These are phyloP conservation scores for Mucor piriformis DNA, from an alignment of 371 early-diverging fungal genomes.

Conservation along the genomic window DNA sequence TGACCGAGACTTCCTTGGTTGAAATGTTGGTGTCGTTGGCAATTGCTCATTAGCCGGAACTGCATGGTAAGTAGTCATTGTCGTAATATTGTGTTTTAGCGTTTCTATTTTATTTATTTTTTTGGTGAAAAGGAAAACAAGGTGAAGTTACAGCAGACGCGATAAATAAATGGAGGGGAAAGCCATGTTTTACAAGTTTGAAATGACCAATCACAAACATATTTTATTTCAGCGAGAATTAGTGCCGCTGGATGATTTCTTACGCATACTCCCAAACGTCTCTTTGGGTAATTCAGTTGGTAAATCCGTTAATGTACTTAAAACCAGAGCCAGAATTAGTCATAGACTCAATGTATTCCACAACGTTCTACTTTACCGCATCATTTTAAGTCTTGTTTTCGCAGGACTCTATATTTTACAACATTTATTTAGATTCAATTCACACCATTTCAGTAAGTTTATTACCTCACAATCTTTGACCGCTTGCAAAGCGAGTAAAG, in stretches of 20 bases:
- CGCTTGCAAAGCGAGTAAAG: constrained; percentile 25
- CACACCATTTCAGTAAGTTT: background rate
- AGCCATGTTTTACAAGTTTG: background rate
- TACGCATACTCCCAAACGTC: constrained; percentile 4
- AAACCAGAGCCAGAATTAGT: background rate
- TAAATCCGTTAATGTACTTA: constrained; percentile 20
- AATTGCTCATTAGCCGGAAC: constrained; percentile 27
- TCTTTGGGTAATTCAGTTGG: constrained; percentile 24
- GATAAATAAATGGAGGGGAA: background rate
- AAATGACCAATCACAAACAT: background rate
- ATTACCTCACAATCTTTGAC: constrained; percentile 26
- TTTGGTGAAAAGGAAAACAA: background rate
- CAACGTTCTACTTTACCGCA: constrained; percentile 16
- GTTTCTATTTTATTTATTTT: background rate
- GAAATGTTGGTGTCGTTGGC: constrained; percentile 10
- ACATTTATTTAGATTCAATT: background rate
- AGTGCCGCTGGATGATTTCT: background rate
- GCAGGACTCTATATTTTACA: constrained; percentile 22
- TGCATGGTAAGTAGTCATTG: constrained; percentile 36
- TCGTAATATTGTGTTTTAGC: background rate
- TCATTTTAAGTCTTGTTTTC: constrained; percentile 31
- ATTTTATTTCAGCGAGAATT: constrained; percentile 4
- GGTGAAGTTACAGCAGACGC: background rate
- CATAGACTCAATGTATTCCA: background rate
- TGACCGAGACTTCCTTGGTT: constrained; percentile 24